Conservation (phyloP, 2,329 filamentous ascomycete species). For the Cytospora chrysosperma region DNA sequence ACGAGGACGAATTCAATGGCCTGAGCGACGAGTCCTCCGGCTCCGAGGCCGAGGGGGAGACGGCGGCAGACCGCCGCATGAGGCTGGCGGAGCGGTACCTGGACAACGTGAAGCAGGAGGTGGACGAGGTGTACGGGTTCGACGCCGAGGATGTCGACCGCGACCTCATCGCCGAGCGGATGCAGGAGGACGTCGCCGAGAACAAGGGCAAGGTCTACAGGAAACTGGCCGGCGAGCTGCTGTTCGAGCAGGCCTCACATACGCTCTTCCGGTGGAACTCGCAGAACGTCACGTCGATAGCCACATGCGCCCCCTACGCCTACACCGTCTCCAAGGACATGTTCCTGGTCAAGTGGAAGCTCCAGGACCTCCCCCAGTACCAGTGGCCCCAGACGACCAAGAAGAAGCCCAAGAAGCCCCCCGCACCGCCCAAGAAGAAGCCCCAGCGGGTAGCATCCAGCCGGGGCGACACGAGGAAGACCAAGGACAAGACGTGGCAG, state of each 20-base stretch:
- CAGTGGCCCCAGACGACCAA: slow-evolving; percentile 60
- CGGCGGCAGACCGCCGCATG: slow-evolving; percentile 81
- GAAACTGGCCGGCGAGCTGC: slow-evolving; percentile 70
- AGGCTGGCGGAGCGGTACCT: slow-evolving; percentile 90
- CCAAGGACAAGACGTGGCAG: slow-evolving; percentile 64
- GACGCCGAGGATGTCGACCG: slow-evolving; percentile 92
- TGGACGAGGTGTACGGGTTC: slow-evolving; percentile 76
- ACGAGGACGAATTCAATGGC: slow-evolving; percentile 29
- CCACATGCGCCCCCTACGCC: slow-evolving; percentile 73
- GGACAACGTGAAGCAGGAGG: slow-evolving; percentile 81
- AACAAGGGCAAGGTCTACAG: slow-evolving; percentile 87
- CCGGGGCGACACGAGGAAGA: slow-evolving; percentile 60
- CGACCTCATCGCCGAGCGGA: slow-evolving; percentile 84
- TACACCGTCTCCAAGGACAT: slow-evolving; percentile 90
- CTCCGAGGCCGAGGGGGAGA: slow-evolving; percentile 79
- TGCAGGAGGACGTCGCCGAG: slow-evolving; percentile 91
- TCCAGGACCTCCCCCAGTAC: slow-evolving; percentile 64
- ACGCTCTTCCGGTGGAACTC: slow-evolving; percentile 78
- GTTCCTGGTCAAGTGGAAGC: slow-evolving; percentile 83
- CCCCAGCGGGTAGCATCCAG: slow-evolving; percentile 63
- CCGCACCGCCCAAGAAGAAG: slow-evolving; percentile 57
- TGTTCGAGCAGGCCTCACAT: slow-evolving; percentile 65
- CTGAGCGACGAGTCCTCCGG: slow-evolving; percentile 60
- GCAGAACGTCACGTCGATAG: slow-evolving; percentile 74
- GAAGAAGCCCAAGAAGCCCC: slow-evolving; percentile 57